A percentile compares a stretch with the other conserved stretches of the same genome.
Evolutionary conservation across 2,329 filamentous ascomycete species (phyloP).

Genomic region (Aspergillus awamori): DNA sequence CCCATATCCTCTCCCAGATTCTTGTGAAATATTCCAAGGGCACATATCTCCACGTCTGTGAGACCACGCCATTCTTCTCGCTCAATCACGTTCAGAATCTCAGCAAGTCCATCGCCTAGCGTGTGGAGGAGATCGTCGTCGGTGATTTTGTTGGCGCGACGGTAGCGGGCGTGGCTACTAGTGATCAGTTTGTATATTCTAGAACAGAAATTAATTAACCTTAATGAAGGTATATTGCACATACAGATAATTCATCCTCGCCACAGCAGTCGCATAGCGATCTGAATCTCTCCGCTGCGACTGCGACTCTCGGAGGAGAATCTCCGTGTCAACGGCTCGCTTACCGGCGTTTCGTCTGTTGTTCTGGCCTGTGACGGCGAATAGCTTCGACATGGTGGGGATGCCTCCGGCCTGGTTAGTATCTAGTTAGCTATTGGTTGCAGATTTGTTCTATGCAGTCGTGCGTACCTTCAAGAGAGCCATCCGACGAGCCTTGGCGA

Average conservation of each 20-base stretch:
- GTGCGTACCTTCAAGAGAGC: slow-evolving; percentile 31
- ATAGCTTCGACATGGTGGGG: slow-evolving; percentile 52
- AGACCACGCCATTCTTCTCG: slow-evolving; percentile 68
- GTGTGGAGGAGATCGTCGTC: slow-evolving; percentile 64
- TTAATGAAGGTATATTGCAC: neutral
- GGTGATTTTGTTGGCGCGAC: slow-evolving; percentile 56
- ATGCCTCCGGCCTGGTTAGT: slow-evolving; percentile 50
- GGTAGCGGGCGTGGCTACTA: slow-evolving; percentile 52
- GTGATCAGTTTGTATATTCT: too few relatives aligned
- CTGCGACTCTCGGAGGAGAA: slow-evolving; percentile 49
- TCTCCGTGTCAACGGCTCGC: slow-evolving; percentile 52
- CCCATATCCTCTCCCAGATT: slow-evolving; percentile 66
- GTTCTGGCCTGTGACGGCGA: slow-evolving; percentile 52
- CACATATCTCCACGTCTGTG: slow-evolving; percentile 65
- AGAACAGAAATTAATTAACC: too few relatives aligned
- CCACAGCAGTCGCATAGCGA: slow-evolving; percentile 51
- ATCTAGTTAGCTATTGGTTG: too few relatives aligned
- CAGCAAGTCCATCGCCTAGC: slow-evolving; percentile 60
- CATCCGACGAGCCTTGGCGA: slow-evolving; percentile 29
- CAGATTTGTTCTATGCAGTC: neutral
- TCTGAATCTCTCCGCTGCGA: slow-evolving; percentile 40
- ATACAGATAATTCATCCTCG: slow-evolving; percentile 61
- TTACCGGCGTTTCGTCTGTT: slow-evolving; percentile 48
- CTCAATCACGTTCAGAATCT: slow-evolving; percentile 62
- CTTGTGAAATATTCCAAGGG: slow-evolving; percentile 65